Evolutionary conservation across 2,329 filamentous ascomycete species (phyloP).

Genomic region (Aureobasidium lini): DNA sequence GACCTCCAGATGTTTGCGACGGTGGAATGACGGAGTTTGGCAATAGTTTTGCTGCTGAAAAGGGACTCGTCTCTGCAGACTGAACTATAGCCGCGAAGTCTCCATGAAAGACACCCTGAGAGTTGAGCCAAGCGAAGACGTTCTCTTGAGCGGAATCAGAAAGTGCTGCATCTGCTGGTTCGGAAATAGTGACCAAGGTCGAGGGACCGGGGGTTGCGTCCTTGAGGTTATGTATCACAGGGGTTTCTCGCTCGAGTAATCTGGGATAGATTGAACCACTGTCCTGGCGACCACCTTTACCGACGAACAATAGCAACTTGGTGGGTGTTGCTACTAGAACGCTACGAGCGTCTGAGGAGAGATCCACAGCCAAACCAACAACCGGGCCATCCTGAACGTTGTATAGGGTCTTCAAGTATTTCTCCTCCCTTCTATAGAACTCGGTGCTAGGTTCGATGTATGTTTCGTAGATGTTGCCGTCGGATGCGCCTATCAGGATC

Average conservation of each 20-base stretch:
- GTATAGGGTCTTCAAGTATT: slow-evolving; percentile 78
- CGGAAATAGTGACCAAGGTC: slow-evolving; percentile 67
- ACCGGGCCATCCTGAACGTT: slow-evolving; percentile 76
- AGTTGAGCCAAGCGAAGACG: slow-evolving; percentile 83
- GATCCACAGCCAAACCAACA: slow-evolving; percentile 78
- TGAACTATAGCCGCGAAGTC: slow-evolving; percentile 51
- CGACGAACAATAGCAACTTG: slow-evolving; percentile 72
- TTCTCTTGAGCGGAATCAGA: slow-evolving; percentile 47
- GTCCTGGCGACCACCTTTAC: slow-evolving; percentile 63
- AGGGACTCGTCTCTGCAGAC: slow-evolving; percentile 53
- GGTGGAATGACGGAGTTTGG: slow-evolving; percentile 65
- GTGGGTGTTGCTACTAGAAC: slow-evolving; percentile 74
- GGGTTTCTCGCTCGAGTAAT: slow-evolving; percentile 81
- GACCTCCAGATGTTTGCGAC: slow-evolving; percentile 56
- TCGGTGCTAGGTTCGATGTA: slow-evolving; percentile 92
- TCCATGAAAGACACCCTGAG: slow-evolving; percentile 83
- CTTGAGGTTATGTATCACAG: slow-evolving; percentile 64
- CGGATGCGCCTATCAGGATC: slow-evolving; percentile 84
- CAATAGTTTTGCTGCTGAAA: slow-evolving; percentile 71
- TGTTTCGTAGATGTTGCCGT: slow-evolving; percentile 90
- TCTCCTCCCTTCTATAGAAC: slow-evolving; percentile 92
- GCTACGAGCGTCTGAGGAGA: slow-evolving; percentile 64
- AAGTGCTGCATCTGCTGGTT: slow-evolving; percentile 51
- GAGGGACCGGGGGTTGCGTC: slow-evolving; percentile 52
- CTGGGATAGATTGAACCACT: slow-evolving; percentile 78